A percentile compares a stretch with the other conserved stretches of the same genome.
These are phyloP conservation scores for Bacterosira constricta DNA, from an alignment of 108 stramenopile genomes.

Conservation along the genomic window DNA sequence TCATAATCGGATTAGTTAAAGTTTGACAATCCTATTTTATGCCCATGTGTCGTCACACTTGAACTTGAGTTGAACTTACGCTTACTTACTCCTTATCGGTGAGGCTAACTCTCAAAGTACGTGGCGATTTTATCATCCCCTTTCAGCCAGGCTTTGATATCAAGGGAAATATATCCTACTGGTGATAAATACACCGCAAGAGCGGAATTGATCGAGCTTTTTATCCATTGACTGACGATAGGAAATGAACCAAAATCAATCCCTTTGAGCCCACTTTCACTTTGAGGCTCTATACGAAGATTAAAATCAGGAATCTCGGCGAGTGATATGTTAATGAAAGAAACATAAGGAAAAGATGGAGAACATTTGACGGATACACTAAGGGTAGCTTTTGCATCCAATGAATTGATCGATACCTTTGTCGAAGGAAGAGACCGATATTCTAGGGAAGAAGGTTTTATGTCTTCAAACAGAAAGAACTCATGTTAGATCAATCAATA, in stretches of 20 bases:
- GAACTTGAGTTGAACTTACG: no score
- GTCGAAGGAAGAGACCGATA: constrained; percentile 46
- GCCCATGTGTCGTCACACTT: no score
- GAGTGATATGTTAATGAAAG: constrained; percentile 37
- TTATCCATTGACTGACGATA: constrained; percentile 46
- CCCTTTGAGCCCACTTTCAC: constrained; percentile 53
- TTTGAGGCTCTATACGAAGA: constrained; percentile 39
- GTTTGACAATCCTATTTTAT: no score
- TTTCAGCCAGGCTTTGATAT: constrained; percentile 36
- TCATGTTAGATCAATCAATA: not conserved
- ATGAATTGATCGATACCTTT: constrained; percentile 39
- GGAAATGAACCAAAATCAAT: constrained; percentile 55
- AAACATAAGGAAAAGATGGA: constrained; percentile 45
- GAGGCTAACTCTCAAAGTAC: constrained; percentile 10
- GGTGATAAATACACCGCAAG: constrained; percentile 40
- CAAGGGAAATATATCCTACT: constrained; percentile 41
- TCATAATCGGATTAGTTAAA: no score
- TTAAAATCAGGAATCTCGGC: constrained; percentile 39
- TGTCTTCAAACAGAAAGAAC: constrained; percentile 4
- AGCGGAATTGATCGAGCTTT: constrained; percentile 20
- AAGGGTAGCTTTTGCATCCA: constrained; percentile 27
- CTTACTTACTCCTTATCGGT: no score
- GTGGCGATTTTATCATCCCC: constrained; percentile 15
- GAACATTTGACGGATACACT: constrained; percentile 31
- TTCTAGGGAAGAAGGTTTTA: constrained; percentile 47